Evolutionary conservation across 768 basidiomycete species (phyloP).

Genomic region (Psilocybe subaeruginosa): DNA sequence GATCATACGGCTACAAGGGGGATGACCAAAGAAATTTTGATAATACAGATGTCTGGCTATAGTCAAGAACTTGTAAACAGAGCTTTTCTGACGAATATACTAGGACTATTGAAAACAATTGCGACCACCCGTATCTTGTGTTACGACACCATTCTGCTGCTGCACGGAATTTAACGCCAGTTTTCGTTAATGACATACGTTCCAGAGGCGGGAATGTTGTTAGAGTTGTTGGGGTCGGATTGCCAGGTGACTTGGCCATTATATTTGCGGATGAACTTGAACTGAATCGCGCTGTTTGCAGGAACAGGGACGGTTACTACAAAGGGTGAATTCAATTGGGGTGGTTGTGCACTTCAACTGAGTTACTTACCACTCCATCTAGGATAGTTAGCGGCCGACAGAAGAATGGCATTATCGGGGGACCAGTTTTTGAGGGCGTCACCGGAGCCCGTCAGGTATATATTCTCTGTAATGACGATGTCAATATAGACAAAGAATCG

Average conservation of each 20-base stretch:
- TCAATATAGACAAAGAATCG: background rate
- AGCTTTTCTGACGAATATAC: no score
- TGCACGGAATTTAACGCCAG: conserved; percentile 38
- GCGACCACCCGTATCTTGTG: background rate
- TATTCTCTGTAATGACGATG: conserved; percentile 51
- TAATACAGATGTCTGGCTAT: background rate
- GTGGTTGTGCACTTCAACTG: background rate
- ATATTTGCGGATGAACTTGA: conserved; percentile 71
- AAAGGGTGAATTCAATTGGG: background rate
- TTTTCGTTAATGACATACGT: conserved; percentile 41
- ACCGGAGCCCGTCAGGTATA: conserved; percentile 67
- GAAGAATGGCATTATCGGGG: conserved; percentile 52
- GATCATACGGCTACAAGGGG: background rate
- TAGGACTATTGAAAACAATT: no score
- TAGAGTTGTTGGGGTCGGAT: conserved; percentile 61
- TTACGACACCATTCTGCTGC: no score
- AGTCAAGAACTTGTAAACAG: background rate
- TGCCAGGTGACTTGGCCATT: conserved; percentile 71
- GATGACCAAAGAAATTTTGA: background rate
- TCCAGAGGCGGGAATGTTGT: conserved; percentile 53
- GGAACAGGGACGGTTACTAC: conserved; percentile 60
- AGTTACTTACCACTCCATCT: conserved; percentile 64
- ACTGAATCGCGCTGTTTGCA: conserved; percentile 57
- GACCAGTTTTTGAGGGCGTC: conserved; percentile 62
- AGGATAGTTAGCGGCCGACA: conserved; percentile 62